These are phyloP conservation scores for Talaromyces sp. DNA, from an alignment of 2,329 filamentous ascomycete genomes.

Conservation along the genomic window DNA sequence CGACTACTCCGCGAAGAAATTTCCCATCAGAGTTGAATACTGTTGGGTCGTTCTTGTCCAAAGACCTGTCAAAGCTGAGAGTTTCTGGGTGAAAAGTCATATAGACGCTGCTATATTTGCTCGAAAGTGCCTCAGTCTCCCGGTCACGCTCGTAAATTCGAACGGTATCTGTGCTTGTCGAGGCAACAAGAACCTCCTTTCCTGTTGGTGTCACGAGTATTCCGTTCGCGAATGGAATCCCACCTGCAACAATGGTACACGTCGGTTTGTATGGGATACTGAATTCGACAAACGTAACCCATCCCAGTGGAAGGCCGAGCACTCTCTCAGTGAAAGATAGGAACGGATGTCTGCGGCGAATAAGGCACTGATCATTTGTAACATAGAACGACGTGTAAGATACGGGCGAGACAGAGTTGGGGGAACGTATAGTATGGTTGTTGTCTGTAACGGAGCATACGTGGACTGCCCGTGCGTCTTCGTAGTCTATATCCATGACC, in stretches of 20 bases:
- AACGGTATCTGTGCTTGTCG: slow-evolving; percentile 14
- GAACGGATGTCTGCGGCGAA: slow-evolving; percentile 18
- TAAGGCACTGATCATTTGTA: slow-evolving; percentile 20
- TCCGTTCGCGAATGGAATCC: slow-evolving; percentile 20
- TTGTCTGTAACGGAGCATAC: slow-evolving; percentile 18
- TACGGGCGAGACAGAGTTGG: slow-evolving; percentile 18
- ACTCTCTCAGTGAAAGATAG: slow-evolving; percentile 17
- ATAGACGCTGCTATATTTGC: slow-evolving; percentile 12
- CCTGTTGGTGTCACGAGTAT: slow-evolving; percentile 20
- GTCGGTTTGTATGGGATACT: slow-evolving; percentile 7
- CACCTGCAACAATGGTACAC: slow-evolving; percentile 17
- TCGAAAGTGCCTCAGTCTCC: slow-evolving; percentile 19
- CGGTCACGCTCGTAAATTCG: slow-evolving; percentile 20
- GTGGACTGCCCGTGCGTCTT: slow-evolving; percentile 17
- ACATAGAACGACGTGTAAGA: slow-evolving; percentile 22
- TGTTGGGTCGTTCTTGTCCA: slow-evolving; percentile 17
- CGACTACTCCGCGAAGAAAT: slow-evolving; percentile 20
- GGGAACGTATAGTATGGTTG: slow-evolving; percentile 18
- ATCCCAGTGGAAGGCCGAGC: slow-evolving; percentile 17
- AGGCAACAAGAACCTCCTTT: slow-evolving; percentile 20
- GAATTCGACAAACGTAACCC: slow-evolving; percentile 21
- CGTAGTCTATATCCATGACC: slow-evolving; percentile 22
- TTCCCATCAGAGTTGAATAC: slow-evolving; percentile 19
- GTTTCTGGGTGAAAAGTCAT: slow-evolving; percentile 20
- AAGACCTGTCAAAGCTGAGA: slow-evolving; percentile 19